These are phyloP conservation scores for Malassezia restricta DNA, from an alignment of 1,284 basidiomycete species.

Conservation along the genomic window DNA sequence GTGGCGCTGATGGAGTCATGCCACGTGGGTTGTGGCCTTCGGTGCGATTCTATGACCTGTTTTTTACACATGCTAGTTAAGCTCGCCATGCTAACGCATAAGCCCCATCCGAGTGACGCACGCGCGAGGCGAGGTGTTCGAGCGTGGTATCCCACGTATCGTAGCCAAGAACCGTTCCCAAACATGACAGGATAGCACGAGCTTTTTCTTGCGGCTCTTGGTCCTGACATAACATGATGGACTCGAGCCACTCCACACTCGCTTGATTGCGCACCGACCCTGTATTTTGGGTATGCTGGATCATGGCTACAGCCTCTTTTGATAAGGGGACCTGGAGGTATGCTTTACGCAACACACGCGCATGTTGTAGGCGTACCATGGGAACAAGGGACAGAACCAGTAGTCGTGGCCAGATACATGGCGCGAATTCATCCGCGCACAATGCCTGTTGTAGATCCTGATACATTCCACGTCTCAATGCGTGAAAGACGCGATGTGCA, in stretches of 20 bases:
- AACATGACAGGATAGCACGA: neutral
- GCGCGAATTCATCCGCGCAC: neutral
- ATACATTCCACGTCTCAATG: neutral
- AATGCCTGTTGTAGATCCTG: neutral
- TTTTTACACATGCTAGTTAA: neutral
- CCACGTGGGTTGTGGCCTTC: slow-evolving; percentile 9
- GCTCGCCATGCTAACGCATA: neutral
- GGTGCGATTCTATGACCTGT: slow-evolving; percentile 9
- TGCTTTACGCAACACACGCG: neutral
- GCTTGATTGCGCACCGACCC: neutral
- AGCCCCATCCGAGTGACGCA: neutral
- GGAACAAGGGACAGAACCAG: neutral
- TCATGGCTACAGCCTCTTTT: neutral
- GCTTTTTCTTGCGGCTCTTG: neutral
- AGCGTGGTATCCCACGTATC: neutral
- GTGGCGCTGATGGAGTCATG: neutral
- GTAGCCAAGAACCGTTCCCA: neutral
- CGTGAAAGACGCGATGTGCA: neutral
- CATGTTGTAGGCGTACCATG: neutral
- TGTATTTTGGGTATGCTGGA: neutral
- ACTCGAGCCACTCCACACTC: slow-evolving; percentile 4
- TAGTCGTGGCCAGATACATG: neutral
- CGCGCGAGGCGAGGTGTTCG: neutral
- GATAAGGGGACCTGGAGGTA: slow-evolving; percentile 9
- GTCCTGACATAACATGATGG: neutral